Base-by-base conservation (phyloP, 2,329 filamentous ascomycete species). In the Hypoxylon sp. region DNA sequence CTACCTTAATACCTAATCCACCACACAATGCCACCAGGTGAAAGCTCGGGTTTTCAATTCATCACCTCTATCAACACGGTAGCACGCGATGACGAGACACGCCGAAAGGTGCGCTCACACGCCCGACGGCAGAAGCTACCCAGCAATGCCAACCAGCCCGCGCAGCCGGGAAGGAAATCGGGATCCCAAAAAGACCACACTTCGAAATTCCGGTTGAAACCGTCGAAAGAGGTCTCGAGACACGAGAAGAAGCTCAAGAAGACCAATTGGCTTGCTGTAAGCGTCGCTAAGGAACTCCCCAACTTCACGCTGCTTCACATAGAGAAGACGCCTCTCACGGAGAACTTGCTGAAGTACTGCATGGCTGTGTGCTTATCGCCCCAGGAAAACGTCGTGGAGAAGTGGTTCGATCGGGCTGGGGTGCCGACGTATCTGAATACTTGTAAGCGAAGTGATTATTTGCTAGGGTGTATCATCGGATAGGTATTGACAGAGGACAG, bases 11-110 rank as follows among this genome's bases (percentile, higher is more conserved):
- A 41, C 27, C 4, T n/a, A 12, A 40, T 8, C 19, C 32, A 35
- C 12, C 25, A 36, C 55, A 31, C 49, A 32, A 57, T 59, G 58
- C 46, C 30, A 21, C 17, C 55, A 15, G 41, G 17, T 12, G 23
- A 31, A 15, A 29, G 31, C n/a, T 63, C 64, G 8, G 61, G 54
- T 8, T 69, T 69, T 29, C 67, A 69, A 45, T 69, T 69, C 60
- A 69, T 69, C 23, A 69, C 67, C 19, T 69, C 67, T 15, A 68
- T 69, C 53, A 69, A 68, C 48, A 69, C 67, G 8, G 67, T 69
- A 36, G 58, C 62, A 30, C 67, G 67, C 36, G 66, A 69, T 58
- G 67, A 68, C n/a, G 67, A 69, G 50, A 69, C 67, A 16, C 66
- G 67, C 29, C 66, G 67, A n/a, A 66, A 61, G 40, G 67, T 69